Conservation (phyloP, 2,329 filamentous ascomycete species). For the Trichophyton mentagrophytes region DNA sequence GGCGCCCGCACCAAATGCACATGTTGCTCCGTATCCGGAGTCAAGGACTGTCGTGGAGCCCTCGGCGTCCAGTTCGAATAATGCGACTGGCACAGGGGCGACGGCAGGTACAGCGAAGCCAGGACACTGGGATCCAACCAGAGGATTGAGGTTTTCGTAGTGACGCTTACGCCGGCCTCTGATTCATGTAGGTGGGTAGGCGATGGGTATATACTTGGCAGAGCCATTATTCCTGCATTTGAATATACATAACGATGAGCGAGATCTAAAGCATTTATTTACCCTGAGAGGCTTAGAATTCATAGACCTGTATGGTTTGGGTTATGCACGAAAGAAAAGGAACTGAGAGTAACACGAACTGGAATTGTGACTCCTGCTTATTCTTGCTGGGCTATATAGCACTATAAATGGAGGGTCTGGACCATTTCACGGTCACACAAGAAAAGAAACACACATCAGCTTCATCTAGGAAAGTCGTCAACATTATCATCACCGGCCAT, state of each 20-base stretch:
- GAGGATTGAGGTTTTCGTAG: slow-evolving; percentile 43
- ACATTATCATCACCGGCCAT: neutral
- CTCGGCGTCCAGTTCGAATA: slow-evolving; percentile 13
- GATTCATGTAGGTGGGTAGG: too few species aligned
- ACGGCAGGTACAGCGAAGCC: slow-evolving; percentile 7
- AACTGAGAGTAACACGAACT: neutral
- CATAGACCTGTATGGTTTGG: too few species aligned
- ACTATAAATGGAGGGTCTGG: neutral
- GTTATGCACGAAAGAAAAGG: too few species aligned
- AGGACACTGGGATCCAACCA: slow-evolving; percentile 47
- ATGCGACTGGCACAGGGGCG: neutral
- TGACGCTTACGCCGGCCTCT: too few species aligned
- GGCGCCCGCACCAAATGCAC: slow-evolving; percentile 16
- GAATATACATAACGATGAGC: neutral
- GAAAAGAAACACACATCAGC: neutral
- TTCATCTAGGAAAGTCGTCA: neutral
- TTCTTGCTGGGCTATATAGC: neutral
- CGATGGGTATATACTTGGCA: neutral
- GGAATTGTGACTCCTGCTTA: neutral
- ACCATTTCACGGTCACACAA: neutral
- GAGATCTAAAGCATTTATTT: neutral
- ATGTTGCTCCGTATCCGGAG: slow-evolving; percentile 4
- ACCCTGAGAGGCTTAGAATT: neutral
- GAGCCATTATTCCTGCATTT: neutral
- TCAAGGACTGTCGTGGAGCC: slow-evolving; percentile 12